Base-by-base conservation (phyloP, 2,329 filamentous ascomycete genomes). In the Claviceps arundinis region DNA sequence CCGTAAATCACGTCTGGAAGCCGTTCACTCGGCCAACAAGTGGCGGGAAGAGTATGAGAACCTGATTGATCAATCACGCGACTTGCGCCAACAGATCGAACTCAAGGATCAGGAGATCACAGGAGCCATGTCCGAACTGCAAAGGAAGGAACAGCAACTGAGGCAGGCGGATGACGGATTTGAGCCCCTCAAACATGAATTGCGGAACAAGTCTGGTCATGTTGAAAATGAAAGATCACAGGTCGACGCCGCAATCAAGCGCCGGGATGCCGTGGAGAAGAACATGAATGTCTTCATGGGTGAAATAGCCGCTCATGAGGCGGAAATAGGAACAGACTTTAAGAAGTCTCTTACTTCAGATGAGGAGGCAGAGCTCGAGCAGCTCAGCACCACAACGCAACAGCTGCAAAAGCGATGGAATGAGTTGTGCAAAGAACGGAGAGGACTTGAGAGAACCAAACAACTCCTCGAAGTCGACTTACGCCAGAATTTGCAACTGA, bases 101-200 rank as follows among this genome's bases (percentile, higher is more conserved):
- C 73, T 76, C 54, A 83, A 95, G 59, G 88, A 94, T 57, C 91
- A 97, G 63, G 81, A 93, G 61, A 88, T 97, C 57, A 97, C 90
- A 1, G 80, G 76, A 50, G 87, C 90, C n/a, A 81, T 89, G 62
- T 86, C 89, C 50, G 85, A 91, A 53, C 69, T 91, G 46, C 85
- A 90, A 60, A 95, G 91, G 68, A 73, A 88, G 13, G 85, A 93
- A 62, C 87, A 93, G 64, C 80, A 81, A 62, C 76, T 86, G 57
- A 77, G 81, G 37, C 86, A 90, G 62, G 78, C 89, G 54, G 88
- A 95, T 52, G 81, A 84, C 56, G 87, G 88, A 56, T 91, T 90
- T 59, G 86, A 86, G 30, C 87, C 90, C 0, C 72, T 95, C 57
- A 81, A 83, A 54, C 78, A 84, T 52, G 88, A 95, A 62, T 70